phyloP scores from a whole-genome alignment of 441 rosid genomes.

The Arabidopsis hybrid region DNA sequence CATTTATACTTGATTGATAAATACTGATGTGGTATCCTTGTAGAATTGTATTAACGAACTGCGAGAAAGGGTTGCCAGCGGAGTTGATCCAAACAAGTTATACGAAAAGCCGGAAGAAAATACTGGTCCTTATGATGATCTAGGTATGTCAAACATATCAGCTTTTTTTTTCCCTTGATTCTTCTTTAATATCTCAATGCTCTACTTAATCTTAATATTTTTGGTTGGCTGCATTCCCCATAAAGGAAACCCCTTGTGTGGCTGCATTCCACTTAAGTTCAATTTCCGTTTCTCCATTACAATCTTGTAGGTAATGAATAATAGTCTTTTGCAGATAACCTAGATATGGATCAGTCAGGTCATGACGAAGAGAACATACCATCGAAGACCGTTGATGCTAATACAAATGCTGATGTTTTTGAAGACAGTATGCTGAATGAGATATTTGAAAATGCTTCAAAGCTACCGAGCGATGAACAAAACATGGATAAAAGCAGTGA shows the following conservation, averaged over 20 bases:
- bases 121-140: slow-evolving; percentile 49
- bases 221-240: background rate
- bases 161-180: slow-evolving; percentile 7
- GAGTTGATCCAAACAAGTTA: slow-evolving; percentile 83
- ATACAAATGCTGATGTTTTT: slow-evolving; percentile 39
- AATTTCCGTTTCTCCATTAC: slow-evolving; percentile 34
- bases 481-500: slow-evolving; percentile 42
- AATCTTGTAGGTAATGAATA: slow-evolving; percentile 11
- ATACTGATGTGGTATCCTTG: slow-evolving; percentile 14
- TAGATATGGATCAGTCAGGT: slow-evolving; percentile 46
- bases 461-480: slow-evolving; percentile 34
- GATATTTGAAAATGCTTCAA: slow-evolving; percentile 36
- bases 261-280: background rate
- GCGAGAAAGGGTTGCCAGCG: slow-evolving; percentile 84
- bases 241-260: too few relatives aligned
- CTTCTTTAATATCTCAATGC: background rate
- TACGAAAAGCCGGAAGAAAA: slow-evolving; percentile 56
- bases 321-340: slow-evolving; percentile 43
- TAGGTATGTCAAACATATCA: slow-evolving; percentile 52
- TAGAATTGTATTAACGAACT: slow-evolving; percentile 78
- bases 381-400: slow-evolving; percentile 34
- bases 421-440: slow-evolving; percentile 42
- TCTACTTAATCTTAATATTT: background rate
- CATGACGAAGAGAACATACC: slow-evolving; percentile 47
- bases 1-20: background rate